Evolutionary conservation across 768 basidiomycete species (phyloP), one percentile per base, ranked within the genome.

Genomic region (Paxillus involutus): DNA sequence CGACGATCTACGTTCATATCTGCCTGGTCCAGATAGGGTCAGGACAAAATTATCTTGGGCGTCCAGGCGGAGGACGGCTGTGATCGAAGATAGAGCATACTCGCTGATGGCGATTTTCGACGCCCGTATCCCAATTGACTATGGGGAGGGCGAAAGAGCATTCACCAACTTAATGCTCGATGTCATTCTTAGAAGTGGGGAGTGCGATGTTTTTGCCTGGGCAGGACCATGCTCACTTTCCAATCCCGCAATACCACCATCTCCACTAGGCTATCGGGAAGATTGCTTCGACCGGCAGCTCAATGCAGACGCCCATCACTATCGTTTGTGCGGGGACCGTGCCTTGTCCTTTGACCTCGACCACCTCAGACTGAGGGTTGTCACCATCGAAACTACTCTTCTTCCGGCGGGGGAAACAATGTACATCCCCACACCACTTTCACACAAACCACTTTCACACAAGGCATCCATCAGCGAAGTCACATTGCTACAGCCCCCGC

Each of bases 191-290:
- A 46, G 24, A 36, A 52, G 61, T 10, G 52, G 61, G 17, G 58
- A 64, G 36, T 64, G 63, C 16, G 63, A 64, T 13, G 46, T 52
- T 44, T 62, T 64, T 12, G 55, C 63, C 11, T 64, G 63, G 63
- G 63, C 63, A n/a, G 63, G 63, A 1, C 49, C 50, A 4, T 51
- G 35, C 32, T 56, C 63, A 16, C 14, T 3, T 2, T 9, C 42
- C 32, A 52, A 59, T 24, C 48, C 45, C 17, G 56, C 43, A 17
- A 30, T 64, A 47, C 60, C 63, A 2, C 50, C 40, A 24, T 64
- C 63, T 21, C 55, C 55, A 5, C 37, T 40, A 0, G 54, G 63
- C 19, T 64, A 59, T 48, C 49, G 52, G 14, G 6, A 44, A 16
- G 13, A 49, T n/a, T 39, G 47, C 24, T 7, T 24, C 9, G 52